A percentile compares a stretch with the other conserved stretches of the same genome.
These are phyloP conservation scores for Penicillium sp. DNA, from an alignment of 2,329 filamentous ascomycete species.

Conservation along the genomic window DNA sequence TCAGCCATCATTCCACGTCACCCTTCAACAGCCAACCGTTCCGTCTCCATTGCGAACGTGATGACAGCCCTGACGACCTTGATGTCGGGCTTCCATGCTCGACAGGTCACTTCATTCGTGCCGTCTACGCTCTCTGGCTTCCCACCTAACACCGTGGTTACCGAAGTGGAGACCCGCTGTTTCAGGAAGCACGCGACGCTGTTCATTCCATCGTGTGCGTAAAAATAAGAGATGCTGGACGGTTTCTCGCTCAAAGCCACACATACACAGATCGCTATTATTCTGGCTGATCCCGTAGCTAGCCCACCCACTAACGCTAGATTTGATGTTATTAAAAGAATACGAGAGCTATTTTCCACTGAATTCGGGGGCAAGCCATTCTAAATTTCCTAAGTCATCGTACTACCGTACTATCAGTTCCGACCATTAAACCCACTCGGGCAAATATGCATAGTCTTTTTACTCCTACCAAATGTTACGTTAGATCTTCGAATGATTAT, in stretches of 20 bases:
- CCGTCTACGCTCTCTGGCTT: not conserved
- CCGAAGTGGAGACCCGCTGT: not conserved
- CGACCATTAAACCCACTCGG: too few species aligned
- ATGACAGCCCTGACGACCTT: constrained; percentile 1
- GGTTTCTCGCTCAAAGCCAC: not conserved
- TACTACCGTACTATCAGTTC: too few species aligned
- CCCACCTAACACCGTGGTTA: not conserved
- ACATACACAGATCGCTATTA: not conserved
- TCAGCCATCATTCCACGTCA: not conserved
- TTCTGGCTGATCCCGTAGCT: too few species aligned
- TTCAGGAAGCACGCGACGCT: not conserved
- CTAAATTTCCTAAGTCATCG: too few species aligned
- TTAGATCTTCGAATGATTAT: too few species aligned
- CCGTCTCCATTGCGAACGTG: not conserved
- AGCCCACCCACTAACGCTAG: too few species aligned
- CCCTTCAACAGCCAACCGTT: not conserved
- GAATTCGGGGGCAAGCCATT: too few species aligned
- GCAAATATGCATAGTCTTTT: too few species aligned
- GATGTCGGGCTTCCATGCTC: not conserved
- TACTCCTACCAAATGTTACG: too few species aligned
- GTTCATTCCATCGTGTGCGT: constrained; percentile 2
- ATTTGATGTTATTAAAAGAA: too few species aligned
- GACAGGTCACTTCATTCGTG: not conserved
- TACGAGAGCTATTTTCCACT: too few species aligned
- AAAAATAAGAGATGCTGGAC: constrained; percentile 1